Conservation (phyloP, 345 rosid genomes). For the Melaleuca quinquenervia region DNA sequence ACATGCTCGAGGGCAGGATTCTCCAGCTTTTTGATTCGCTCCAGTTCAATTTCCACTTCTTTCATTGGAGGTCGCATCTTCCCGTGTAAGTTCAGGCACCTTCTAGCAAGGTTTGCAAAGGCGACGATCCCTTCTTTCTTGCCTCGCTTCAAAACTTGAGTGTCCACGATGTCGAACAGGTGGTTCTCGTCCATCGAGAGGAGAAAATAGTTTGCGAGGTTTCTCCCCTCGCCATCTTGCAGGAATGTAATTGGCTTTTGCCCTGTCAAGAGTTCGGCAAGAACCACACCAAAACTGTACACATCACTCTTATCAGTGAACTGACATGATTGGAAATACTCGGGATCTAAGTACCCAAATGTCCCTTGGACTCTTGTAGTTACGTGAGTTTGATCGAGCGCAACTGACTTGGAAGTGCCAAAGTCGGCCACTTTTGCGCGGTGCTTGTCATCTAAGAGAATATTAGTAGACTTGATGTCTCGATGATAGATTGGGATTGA, state of each 20-base stretch:
- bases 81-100: not conserved
- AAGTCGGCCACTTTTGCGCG: not conserved
- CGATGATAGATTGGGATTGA: not conserved
- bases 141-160: not conserved
- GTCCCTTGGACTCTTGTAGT: slow-evolving; percentile 2
- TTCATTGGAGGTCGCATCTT: not conserved
- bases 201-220: not conserved
- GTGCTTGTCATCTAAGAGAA: not conserved
- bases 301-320: not conserved
- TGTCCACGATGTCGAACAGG: not conserved
- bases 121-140: not conserved
- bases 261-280: not conserved
- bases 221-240: not conserved
- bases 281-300: not conserved
- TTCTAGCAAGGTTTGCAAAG: not conserved
- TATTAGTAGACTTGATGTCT: not conserved
- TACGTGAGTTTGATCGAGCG: not conserved
- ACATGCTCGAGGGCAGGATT: not conserved
- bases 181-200: not conserved
- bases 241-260: not conserved
- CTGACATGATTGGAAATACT: not conserved
- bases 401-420: not conserved
- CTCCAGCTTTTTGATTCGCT: not conserved
- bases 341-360: not conserved
- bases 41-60: not conserved